These are phyloP conservation scores for Hyaloscypha hepaticicola DNA, from an alignment of 495 filamentous ascomycete species.

Conservation along the genomic window DNA sequence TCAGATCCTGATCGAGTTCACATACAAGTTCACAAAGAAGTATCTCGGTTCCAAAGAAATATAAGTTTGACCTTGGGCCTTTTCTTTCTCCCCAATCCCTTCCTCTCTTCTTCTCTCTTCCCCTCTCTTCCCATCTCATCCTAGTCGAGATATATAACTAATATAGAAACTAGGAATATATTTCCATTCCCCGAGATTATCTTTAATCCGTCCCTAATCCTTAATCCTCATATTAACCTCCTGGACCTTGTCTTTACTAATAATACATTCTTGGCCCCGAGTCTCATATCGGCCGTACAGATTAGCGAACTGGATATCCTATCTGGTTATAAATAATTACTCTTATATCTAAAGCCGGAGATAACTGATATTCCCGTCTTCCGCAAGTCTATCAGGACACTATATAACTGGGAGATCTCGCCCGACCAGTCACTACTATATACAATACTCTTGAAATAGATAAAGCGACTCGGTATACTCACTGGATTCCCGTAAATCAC, in stretches of 20 bases:
- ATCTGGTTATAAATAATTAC: constrained; percentile 33
- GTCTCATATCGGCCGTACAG: constrained; percentile 29
- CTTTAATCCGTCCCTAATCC: constrained; percentile 35
- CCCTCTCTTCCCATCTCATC: background rate
- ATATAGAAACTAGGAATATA: constrained; percentile 32
- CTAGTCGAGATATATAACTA: background rate
- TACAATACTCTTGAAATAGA: constrained; percentile 35
- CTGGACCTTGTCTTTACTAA: constrained; percentile 39
- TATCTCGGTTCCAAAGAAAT: constrained; percentile 37
- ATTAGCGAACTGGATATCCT: constrained; percentile 32
- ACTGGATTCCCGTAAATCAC: constrained; percentile 36
- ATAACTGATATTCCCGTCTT: constrained; percentile 32
- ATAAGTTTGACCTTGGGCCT: constrained; percentile 27
- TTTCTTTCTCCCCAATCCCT: background rate
- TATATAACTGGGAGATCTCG: constrained; percentile 39
- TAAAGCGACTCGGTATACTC: constrained; percentile 37
- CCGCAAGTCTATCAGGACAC: constrained; percentile 33
- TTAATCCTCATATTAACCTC: constrained; percentile 30
- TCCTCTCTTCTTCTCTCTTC: background rate
- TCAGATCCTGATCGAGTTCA: constrained; percentile 37
- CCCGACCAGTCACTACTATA: constrained; percentile 36
- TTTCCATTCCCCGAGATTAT: constrained; percentile 38
- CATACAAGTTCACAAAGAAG: constrained; percentile 36
- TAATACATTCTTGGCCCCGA: constrained; percentile 35
- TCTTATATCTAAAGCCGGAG: constrained; percentile 31